phyloP scores from a whole-genome alignment of 1,284 basidiomycete genomes.

The Sutorius eximius region DNA sequence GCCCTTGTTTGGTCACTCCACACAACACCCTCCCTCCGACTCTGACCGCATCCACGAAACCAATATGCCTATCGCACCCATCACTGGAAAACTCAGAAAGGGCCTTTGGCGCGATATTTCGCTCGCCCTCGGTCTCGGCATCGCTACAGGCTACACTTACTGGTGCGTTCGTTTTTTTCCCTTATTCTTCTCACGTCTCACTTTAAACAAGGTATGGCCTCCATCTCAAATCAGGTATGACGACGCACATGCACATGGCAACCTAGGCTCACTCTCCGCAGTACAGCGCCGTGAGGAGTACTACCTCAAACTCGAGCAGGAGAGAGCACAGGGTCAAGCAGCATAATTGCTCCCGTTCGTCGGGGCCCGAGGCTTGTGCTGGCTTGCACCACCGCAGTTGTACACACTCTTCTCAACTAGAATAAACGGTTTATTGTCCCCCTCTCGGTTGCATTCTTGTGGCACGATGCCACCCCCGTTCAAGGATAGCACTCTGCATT shows the following conservation, averaged over 20 bases:
- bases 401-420: conserved; percentile 15
- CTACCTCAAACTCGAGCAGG: conserved; percentile 79
- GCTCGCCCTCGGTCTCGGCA: conserved; percentile 69
- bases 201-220: conserved; percentile 65
- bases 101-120: conserved; percentile 80
- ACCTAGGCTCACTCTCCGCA: conserved; percentile 36
- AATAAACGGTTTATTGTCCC: conserved; percentile 17
- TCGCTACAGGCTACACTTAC: conserved; percentile 70
- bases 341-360: conserved; percentile 1
- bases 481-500: neutral
- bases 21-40: conserved; percentile 22
- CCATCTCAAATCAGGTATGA: conserved; percentile 73
- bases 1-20: conserved; percentile 34
- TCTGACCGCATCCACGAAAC: conserved; percentile 26
- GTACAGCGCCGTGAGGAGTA: conserved; percentile 79
- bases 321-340: conserved; percentile 37
- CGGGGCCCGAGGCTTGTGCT: neutral
- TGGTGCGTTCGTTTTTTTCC: conserved; percentile 54
- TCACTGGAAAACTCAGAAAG: conserved; percentile 88
- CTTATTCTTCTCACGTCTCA: conserved; percentile 19
- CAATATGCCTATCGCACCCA: conserved; percentile 78
- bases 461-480: conserved; percentile 1
- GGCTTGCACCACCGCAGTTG: neutral
- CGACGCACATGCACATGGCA: neutral
- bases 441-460: conserved; percentile 18